Evolutionary conservation across 306 rosid species (phyloP).

Genomic region (Rosa lucieae): DNA sequence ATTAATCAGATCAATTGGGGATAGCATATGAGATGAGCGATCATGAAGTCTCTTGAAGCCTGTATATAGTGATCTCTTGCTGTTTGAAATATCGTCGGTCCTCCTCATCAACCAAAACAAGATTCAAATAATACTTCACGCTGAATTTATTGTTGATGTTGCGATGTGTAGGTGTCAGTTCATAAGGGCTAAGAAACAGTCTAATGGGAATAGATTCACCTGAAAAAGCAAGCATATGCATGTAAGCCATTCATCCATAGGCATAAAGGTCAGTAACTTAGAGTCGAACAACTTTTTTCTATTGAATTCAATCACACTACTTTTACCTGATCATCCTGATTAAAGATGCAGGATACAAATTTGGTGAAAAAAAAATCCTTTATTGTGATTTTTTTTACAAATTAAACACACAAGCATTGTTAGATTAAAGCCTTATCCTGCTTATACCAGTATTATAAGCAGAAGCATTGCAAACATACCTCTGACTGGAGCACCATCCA

Average conservation of each 20-base stretch:
- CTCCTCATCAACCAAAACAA: conserved; percentile 95
- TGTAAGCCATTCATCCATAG: conserved; percentile 5
- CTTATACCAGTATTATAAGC: not conserved
- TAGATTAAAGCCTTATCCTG: not conserved
- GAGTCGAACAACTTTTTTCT: not conserved
- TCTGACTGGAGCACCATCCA: conserved; percentile 99
- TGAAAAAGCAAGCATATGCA: conserved; percentile 33
- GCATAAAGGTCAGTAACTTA: not conserved
- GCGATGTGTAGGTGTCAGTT: conserved; percentile 90
- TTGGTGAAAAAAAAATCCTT: not conserved
- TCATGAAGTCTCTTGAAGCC: conserved; percentile 79
- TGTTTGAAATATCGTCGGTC: conserved; percentile 98
- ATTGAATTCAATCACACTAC: not conserved
- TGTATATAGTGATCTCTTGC: conserved; percentile 95
- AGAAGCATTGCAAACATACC: conserved; percentile 47
- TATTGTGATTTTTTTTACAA: not conserved
- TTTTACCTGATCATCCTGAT: not conserved
- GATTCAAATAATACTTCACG: conserved; percentile 93
- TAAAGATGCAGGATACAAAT: not conserved
- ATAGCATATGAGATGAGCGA: conserved; percentile 19
- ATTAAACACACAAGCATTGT: not conserved
- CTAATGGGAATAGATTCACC: conserved; percentile 99
- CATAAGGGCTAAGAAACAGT: conserved; percentile 96
- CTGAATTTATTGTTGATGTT: conserved; percentile 97
- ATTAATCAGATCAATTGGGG: conserved; percentile 21